A percentile compares a stretch with the other conserved stretches of the same genome.
Evolutionary conservation across 2,329 filamentous ascomycete species (phyloP).

Genomic region (Bimuria novae-zelandiae): DNA sequence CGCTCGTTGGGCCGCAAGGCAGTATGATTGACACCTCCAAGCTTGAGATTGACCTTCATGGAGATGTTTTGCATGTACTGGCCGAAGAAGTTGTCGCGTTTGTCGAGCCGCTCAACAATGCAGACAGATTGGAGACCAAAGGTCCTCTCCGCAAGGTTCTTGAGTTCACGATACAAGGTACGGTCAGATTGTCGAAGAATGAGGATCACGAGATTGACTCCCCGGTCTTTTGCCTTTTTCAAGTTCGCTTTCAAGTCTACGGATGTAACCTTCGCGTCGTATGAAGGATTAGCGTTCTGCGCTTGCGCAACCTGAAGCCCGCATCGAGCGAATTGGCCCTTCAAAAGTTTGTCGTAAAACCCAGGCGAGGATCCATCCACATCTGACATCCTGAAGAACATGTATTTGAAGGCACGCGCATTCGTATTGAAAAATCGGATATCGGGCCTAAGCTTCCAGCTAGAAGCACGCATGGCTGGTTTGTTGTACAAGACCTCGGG

Average conservation of each 20-base stretch:
- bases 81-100: not conserved
- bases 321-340: not conserved
- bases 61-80: constrained; percentile 24
- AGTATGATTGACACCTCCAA: constrained; percentile 26
- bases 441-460: not conserved
- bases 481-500: not conserved
- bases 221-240: not conserved
- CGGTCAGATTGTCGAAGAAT: not conserved
- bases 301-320: not conserved
- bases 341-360: not conserved
- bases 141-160: constrained; percentile 17
- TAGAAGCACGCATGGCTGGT: not conserved
- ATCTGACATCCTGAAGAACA: not conserved
- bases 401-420: not conserved
- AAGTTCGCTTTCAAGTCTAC: not conserved
- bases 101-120: constrained; percentile 2
- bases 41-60: constrained; percentile 40
- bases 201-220: not conserved
- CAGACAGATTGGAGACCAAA: constrained; percentile 24
- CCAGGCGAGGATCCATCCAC: not conserved
- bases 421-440: not conserved
- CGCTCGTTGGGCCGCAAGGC: not conserved
- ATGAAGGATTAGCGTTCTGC: not conserved
- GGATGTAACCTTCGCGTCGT: not conserved
- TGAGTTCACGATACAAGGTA: not conserved